Base-by-base conservation (phyloP, 805 yeast genomes). In the Metschnikowia arizonensis region DNA sequence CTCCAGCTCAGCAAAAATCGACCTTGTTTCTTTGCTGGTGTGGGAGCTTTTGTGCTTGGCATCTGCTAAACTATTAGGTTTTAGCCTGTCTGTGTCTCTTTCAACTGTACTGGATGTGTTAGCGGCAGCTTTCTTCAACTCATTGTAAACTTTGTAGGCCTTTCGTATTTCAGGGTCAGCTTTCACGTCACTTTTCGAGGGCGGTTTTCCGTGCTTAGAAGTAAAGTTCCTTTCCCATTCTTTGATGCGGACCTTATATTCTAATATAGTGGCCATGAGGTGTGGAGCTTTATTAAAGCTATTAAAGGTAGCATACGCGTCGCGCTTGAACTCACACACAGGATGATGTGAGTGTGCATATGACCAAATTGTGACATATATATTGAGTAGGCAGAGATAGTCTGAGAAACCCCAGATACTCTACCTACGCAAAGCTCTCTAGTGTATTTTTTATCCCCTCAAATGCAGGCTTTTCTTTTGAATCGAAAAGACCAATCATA, bases 141-240 rank as follows among this genome's bases (percentile, higher is more conserved):
- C 48, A 26, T 57, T 59, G 48, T 70, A 71, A 21, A 53, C 38
- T 42, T 65, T 64, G 53, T 72, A 71, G 8, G 69, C 53, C 28
- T 61, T 56, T 41, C 59, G 52, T 6, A 69, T 57, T 15, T 55
- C 54, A 1, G 52, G 36, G 41, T 69, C 60, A 2, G 51, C 50
- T 47, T 68, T 68, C 18, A 68, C 62, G 45, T 70, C 76, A 1
- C 50, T 48, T 39, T 63, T 68, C 4, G 61, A 49, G 0, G 76
- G 75, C 2, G 51, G 53, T 17, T 66, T 50, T 6, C 61, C 59
- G 47, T 68, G 43, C 17, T 40, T 25, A n/a, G 58, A 48, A 8
- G 55, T 53, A 47, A 70, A 72, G 24, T 44, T 52, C 40, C 62
- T 59, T 48, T 72, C 76, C 76, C 76, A 72, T 12, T 49, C 55